Percentiles rank a stretch among this genome's conserved stretches.
phyloP scores from a whole-genome alignment of 1,284 basidiomycete genomes.

The Golubevia pallescens region DNA sequence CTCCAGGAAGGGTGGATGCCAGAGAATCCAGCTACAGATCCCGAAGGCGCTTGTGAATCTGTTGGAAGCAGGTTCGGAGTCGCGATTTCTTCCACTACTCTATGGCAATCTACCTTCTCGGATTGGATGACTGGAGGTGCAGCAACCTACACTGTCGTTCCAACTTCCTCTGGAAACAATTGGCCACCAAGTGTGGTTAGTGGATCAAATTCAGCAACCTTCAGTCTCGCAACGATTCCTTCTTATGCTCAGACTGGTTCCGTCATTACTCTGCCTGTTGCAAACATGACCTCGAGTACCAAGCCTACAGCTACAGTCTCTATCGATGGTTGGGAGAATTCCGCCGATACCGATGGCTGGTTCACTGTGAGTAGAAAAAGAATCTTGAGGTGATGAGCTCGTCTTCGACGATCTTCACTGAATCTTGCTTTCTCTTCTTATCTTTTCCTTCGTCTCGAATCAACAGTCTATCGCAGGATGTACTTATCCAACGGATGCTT shows the following conservation, averaged over 20 bases:
- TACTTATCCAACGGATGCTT: constrained; percentile 29
- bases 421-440: background rate
- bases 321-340: constrained; percentile 23
- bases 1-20: constrained; percentile 24
- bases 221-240: background rate
- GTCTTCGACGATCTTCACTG: too few species aligned
- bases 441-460: constrained; percentile 8
- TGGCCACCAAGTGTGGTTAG: constrained; percentile 23
- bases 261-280: background rate
- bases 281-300: background rate
- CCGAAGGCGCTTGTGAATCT: constrained; percentile 22
- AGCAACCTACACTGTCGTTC: constrained; percentile 12
- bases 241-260: background rate
- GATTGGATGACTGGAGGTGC: constrained; percentile 37
- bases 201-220: background rate
- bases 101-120: constrained; percentile 25
- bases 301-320: constrained; percentile 6
- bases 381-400: background rate
- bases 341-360: constrained; percentile 6
- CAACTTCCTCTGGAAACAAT: constrained; percentile 15
- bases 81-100: constrained; percentile 10
- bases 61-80: constrained; percentile 14
- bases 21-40: constrained; percentile 10
- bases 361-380: background rate
- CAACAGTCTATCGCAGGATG: constrained; percentile 29